Conservation (phyloP, 345 rosid genomes). For the Sisymbrium altissimum region DNA sequence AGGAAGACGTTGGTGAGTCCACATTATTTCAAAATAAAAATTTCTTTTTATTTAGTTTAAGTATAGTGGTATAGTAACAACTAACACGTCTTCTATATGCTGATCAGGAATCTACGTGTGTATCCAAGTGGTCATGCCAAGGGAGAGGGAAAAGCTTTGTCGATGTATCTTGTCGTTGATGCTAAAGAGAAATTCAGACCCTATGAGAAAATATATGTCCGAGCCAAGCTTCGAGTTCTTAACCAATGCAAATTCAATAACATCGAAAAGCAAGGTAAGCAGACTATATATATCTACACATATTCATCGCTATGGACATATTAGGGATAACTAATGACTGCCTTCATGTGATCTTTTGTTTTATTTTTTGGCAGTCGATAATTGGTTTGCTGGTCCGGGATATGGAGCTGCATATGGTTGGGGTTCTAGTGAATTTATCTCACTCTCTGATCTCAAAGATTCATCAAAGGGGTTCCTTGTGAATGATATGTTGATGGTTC, state of each 20-base stretch:
- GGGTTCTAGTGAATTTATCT: constrained; percentile 4
- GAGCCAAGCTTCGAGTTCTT: constrained; percentile 5
- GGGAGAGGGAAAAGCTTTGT: neutral
- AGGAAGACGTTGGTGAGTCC: constrained; percentile 7
- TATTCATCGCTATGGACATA: neutral
- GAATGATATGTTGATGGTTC: neutral
- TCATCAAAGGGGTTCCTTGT: constrained; percentile 21
- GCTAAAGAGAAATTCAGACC: neutral
- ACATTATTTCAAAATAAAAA: neutral
- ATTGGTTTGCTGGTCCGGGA: neutral
- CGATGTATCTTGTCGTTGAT: neutral
- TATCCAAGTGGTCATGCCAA: neutral
- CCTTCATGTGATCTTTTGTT: neutral
- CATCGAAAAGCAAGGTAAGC: neutral
- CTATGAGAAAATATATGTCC: neutral
- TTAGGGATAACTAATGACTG: neutral
- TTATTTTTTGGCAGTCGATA: neutral
- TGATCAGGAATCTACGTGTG: constrained; percentile 13
- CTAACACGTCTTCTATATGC: too few species aligned
- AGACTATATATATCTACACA: neutral
- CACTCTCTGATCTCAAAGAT: constrained; percentile 6
- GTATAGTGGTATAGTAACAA: too few species aligned
- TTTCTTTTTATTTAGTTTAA: neutral
- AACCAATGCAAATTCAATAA: neutral
- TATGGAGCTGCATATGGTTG: neutral